phyloP scores from a whole-genome alignment of 441 rosid species.

The Bruguiera hainesii region DNA sequence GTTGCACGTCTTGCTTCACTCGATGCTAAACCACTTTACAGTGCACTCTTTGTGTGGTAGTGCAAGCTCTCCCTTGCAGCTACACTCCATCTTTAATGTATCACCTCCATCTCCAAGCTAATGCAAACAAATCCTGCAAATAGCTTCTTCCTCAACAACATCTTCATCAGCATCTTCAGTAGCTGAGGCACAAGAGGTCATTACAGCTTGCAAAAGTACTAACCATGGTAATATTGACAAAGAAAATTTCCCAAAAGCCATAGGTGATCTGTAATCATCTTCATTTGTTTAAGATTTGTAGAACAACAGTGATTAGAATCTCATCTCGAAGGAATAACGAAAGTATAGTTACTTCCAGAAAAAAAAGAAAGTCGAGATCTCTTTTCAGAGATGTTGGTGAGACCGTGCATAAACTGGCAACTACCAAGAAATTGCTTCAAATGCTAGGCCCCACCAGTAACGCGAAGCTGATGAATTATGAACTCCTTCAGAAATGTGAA shows the following conservation, averaged over 20 bases:
- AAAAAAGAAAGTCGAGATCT: no score
- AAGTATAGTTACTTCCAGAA: no score
- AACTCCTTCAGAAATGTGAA: no score
- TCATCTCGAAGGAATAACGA: no score
- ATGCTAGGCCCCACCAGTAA: no score
- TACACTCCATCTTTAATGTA: constrained; percentile 67
- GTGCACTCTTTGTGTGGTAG: constrained; percentile 67
- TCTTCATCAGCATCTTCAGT: constrained; percentile 43
- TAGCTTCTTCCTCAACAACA: constrained; percentile 62
- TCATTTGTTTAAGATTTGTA: no score
- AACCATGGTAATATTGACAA: not conserved
- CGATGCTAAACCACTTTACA: constrained; percentile 70
- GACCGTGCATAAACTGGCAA: no score
- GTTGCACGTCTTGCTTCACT: constrained; percentile 65
- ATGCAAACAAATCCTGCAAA: constrained; percentile 58
- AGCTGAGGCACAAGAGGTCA: constrained; percentile 27
- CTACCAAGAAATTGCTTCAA: no score
- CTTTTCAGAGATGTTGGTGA: no score
- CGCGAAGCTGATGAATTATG: no score
- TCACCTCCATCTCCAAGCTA: constrained; percentile 62
- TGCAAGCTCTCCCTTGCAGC: constrained; percentile 71
- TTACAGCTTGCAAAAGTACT: no score
- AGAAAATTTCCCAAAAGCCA: not conserved
- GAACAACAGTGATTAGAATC: no score
- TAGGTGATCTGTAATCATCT: not conserved